Percentiles rank a stretch among this genome's conserved stretches.
These are phyloP conservation scores for Diaporthe citri DNA, from an alignment of 2,329 filamentous ascomycete genomes.

Conservation along the genomic window DNA sequence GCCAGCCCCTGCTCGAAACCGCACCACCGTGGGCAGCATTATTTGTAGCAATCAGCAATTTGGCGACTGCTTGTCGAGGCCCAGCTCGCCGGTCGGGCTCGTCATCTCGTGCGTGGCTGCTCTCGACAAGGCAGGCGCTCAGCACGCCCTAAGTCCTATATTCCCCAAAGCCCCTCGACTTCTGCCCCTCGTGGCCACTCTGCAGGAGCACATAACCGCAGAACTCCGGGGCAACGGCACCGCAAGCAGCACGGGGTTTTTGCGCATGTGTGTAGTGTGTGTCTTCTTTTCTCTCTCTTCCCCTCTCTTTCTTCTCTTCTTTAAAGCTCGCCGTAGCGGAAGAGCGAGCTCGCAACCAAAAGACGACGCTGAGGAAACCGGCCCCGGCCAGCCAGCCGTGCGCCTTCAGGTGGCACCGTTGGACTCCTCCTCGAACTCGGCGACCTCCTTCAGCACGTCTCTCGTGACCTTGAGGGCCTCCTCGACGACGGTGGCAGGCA, in stretches of 20 bases:
- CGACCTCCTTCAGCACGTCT: conserved; percentile 68
- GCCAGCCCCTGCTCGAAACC: background rate
- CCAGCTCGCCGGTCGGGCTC: background rate
- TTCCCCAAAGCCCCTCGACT: background rate
- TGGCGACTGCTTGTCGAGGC: background rate
- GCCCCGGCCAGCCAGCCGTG: background rate
- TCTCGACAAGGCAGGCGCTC: conserved; percentile 6
- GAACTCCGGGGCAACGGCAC: too few relatives aligned
- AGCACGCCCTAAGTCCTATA: background rate
- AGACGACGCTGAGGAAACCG: background rate
- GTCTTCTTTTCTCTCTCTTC: background rate
- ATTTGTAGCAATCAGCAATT: conserved; percentile 9
- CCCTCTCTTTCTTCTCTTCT: background rate
- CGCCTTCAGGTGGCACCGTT: conserved; percentile 38
- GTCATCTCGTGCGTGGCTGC: background rate
- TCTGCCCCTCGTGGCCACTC: background rate
- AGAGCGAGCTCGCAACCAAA: background rate
- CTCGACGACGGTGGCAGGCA: conserved; percentile 71
- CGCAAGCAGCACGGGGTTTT: background rate
- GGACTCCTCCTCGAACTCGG: conserved; percentile 52
- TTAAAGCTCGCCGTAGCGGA: background rate
- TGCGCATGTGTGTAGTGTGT: background rate
- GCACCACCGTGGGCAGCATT: conserved; percentile 11
- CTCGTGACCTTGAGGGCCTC: conserved; percentile 72
- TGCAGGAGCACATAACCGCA: background rate